Base-by-base conservation (phyloP, 2,329 filamentous ascomycete species). In the Teratosphaeria gauchensis region DNA sequence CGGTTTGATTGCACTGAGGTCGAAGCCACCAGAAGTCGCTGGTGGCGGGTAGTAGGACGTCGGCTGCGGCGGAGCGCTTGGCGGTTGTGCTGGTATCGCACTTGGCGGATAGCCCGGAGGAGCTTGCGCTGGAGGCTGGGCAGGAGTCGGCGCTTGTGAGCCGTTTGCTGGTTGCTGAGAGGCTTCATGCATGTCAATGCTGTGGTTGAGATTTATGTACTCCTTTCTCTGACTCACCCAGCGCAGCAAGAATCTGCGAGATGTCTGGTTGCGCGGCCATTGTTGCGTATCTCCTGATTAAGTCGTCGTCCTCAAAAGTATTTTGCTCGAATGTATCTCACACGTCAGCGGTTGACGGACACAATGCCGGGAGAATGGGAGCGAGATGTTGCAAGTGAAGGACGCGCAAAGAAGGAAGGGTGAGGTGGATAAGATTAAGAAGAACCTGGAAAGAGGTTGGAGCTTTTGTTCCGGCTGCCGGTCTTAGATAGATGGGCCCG, bases 1-100 rank as follows among this genome's bases (percentile, higher is more conserved):
- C 4, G 90, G 90, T 68, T 88, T 88, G 70, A 94, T 89, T 58
- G 83, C 81, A 74, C 87, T 92, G 56, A 95, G 75, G 70, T 95
- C 90, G 62, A 95, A 79, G 66, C 84, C 91, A 55, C 90, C 90
- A 60, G 87, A 88, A 58, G 81, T 82, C 5, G 86, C 83, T 2
- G 89, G 88, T 65, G 85, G 85, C 2, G 88, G 87, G 32, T 87
- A 76, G 71, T 67, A 71, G 7, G 35, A 21, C 28, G 61, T 56
- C 19, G 60, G 58, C 32, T 65, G 62, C 3, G 66, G 69, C n/a
- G 68, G 68, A 2, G 67, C 66, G 56, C 64, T 65, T 16, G 64
- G 72, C 24, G 68, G 69, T 64, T 74, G 77, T 58, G 71, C 71
- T 16, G 74, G 73, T n/a, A 70, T 61, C 38, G 62, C 63, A 68